These are phyloP conservation scores for Zymoseptoria pseudotritici DNA, from an alignment of 2,329 filamentous ascomycete species.

Conservation along the genomic window DNA sequence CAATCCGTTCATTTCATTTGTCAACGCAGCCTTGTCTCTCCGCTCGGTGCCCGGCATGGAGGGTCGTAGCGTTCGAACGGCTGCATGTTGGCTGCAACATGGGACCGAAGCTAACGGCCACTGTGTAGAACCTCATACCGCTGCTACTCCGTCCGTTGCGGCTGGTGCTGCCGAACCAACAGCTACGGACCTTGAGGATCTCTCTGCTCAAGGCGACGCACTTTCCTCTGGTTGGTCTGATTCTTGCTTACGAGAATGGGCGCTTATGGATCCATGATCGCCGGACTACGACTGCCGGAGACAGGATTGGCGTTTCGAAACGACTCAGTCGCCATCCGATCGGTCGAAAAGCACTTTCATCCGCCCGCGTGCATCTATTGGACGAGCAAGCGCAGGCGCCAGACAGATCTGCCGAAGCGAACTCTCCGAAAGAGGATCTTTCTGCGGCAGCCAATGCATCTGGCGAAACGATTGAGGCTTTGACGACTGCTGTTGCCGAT, in stretches of 20 bases:
- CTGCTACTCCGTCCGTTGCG: slow-evolving; percentile 65
- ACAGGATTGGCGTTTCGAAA: slow-evolving; percentile 9
- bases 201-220: slow-evolving; percentile 53
- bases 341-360: slow-evolving; percentile 11
- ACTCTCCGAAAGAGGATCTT: slow-evolving; percentile 5
- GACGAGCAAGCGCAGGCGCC: slow-evolving; percentile 15
- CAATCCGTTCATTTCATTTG: neutral
- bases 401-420: slow-evolving; percentile 6
- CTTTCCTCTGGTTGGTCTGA: slow-evolving; percentile 61
- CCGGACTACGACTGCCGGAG: slow-evolving; percentile 5
- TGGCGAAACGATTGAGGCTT: slow-evolving; percentile 12
- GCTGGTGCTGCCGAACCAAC: slow-evolving; percentile 57
- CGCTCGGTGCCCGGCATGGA: neutral
- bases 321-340: slow-evolving; percentile 14
- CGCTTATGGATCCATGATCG: slow-evolving; percentile 22
- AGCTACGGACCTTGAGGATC: slow-evolving; percentile 55
- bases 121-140: slow-evolving; percentile 60
- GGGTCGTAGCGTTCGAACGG: neutral
- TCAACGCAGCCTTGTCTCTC: neutral
- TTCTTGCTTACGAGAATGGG: slow-evolving; percentile 57
- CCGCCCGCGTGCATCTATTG: slow-evolving; percentile 10
- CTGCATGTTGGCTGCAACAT: neutral
- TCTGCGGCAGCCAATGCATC: slow-evolving; percentile 7
- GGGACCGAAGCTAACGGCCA: slow-evolving; percentile 7
- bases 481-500: slow-evolving; percentile 17